Conservation (phyloP, 345 rosid genomes). For the Citrus medica region DNA sequence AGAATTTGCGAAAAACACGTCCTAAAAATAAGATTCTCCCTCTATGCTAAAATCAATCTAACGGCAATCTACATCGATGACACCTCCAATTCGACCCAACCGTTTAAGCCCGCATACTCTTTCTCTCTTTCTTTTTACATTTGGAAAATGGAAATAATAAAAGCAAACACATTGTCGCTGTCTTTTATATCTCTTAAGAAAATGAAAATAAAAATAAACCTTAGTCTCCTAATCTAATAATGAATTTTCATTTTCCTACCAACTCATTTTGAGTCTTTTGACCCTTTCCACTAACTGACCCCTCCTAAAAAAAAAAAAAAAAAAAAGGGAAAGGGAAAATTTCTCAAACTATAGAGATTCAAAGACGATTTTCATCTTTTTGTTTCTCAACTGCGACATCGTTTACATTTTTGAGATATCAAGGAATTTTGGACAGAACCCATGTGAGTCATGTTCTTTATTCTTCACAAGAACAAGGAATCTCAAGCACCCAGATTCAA, state of each 20-base stretch:
- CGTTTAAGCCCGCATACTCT: neutral
- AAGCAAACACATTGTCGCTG: neutral
- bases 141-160: neutral
- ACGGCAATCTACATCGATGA: neutral
- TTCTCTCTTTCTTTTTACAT: neutral
- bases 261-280: neutral
- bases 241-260: neutral
- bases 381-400: neutral
- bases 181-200: neutral
- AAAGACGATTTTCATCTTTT: neutral
- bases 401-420: neutral
- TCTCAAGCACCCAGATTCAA: conserved; percentile 2
- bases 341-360: neutral
- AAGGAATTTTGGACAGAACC: neutral
- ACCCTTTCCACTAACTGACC: neutral
- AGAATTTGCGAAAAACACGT: neutral
- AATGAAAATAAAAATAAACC: neutral
- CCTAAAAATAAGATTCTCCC: neutral
- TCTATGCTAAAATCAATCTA: neutral
- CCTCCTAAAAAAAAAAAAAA: neutral
- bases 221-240: neutral
- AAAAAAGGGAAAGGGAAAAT: too few relatives aligned
- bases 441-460: conserved; percentile 4
- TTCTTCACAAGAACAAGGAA: neutral
- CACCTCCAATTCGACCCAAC: neutral